These are phyloP conservation scores for Oenanthe sinensis DNA, from an alignment of 129 eudicot genomes.

Conservation along the genomic window DNA sequence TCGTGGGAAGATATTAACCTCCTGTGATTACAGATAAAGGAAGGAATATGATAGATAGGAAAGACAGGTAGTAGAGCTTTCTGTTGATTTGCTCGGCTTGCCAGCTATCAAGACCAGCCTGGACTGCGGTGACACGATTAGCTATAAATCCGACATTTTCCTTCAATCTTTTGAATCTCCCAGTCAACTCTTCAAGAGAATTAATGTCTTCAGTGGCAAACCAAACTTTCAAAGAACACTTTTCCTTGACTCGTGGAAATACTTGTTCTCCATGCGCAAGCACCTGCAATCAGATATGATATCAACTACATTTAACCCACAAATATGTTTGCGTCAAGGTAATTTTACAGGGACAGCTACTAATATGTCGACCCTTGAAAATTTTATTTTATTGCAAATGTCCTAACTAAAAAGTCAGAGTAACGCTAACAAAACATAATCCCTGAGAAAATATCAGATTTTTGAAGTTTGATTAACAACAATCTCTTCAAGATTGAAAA, in stretches of 20 bases:
- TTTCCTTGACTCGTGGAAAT: constrained; percentile 88
- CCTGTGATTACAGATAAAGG: constrained; percentile 87
- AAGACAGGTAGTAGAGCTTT: constrained; percentile 84
- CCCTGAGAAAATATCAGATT: neutral
- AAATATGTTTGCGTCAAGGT: neutral
- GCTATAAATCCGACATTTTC: constrained; percentile 91
- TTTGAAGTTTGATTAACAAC: neutral
- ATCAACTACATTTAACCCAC: neutral
- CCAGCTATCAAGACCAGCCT: constrained; percentile 96
- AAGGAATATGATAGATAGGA: constrained; percentile 87
- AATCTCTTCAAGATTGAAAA: neutral
- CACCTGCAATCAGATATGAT: constrained; percentile 35
- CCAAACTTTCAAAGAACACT: constrained; percentile 79
- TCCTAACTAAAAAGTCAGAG: neutral
- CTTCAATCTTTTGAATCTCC: constrained; percentile 66
- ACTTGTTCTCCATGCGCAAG: constrained; percentile 97
- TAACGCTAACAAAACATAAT: neutral
- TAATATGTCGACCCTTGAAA: neutral
- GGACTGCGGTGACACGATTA: constrained; percentile 85
- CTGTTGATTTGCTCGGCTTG: constrained; percentile 90
- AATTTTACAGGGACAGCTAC: neutral
- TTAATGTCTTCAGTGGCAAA: constrained; percentile 63
- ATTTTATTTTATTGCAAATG: neutral
- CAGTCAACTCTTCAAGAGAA: constrained; percentile 67
- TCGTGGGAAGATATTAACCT: constrained; percentile 38